Evolutionary conservation across 1,284 basidiomycete genomes (phyloP), one percentile per base, ranked within the genome.

Genomic region (Lignosus rhinocerotis): DNA sequence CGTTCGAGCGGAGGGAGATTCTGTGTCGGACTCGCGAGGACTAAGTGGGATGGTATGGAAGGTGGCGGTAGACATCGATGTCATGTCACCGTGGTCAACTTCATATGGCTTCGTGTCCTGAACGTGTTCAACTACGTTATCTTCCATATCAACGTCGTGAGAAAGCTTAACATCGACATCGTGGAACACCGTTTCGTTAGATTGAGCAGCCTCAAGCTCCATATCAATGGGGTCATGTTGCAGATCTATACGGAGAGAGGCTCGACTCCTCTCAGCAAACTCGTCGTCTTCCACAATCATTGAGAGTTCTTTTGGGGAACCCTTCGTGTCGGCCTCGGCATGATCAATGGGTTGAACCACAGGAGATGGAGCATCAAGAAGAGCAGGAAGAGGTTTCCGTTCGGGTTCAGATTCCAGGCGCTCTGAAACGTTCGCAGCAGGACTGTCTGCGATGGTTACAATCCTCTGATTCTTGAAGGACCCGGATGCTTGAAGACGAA

Each of bases 201-300:
- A 19, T n/a, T 16, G 16, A 3, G 44, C 12, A 8, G 39, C 3
- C n/a, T 55, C 34, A 4, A 44, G 30, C 12, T 34, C 33, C 9
- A 19, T 45, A 1, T 25, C 14, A 16, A 19, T 43, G 17, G 30
- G 17, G 2, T 21, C 6, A 9, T 14, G n/a, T 10, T 56, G 16
- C 2, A 36, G 42, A 7, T 50, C 47, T 6, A 30, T 44, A 11
- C 39, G 47, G 2, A 60, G 41, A 14, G 68, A 69, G 1, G 52
- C 25, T 2, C 67, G 64, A 51, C 64, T 70, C 19, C 62, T 64
- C 43, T 72, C 69, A 14, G 69, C 72, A 9, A 75, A 73, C 66
- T 90, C 88, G 45, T 90, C 86, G 51, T 82, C 86, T 71, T 91
- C 88, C 1, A 79, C 84, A 56, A 91, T 91, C 53, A 89, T 77